Percentiles rank a stretch among this genome's conserved stretches.
These are phyloP conservation scores for Cucumis sativus DNA, from an alignment of 306 rosid genomes.

Conservation along the genomic window DNA sequence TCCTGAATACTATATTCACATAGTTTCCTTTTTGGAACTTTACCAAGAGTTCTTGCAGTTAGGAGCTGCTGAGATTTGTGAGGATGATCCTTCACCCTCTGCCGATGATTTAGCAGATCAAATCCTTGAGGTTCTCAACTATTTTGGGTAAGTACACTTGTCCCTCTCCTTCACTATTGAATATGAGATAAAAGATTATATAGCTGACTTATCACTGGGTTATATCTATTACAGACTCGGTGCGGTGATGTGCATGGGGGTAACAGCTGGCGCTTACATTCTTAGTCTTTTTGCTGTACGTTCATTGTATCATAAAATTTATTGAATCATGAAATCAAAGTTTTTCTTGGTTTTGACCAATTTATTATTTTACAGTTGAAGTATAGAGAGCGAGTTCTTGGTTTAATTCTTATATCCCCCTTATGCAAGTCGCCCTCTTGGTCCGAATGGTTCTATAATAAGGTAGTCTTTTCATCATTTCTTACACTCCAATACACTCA, in stretches of 20 bases:
- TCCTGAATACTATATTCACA: constrained; percentile 38
- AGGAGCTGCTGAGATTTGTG: constrained; percentile 78
- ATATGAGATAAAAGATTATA: constrained; percentile 10
- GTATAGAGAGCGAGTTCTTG: constrained; percentile 82
- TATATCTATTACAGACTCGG: constrained; percentile 53
- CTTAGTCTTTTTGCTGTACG: constrained; percentile 79
- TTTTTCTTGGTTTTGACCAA: constrained; percentile 2
- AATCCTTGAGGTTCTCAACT: constrained; percentile 71
- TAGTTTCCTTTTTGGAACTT: constrained; percentile 50
- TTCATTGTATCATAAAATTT: background rate
- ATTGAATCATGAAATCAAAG: background rate
- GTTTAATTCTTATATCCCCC: constrained; percentile 89
- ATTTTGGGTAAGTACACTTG: constrained; percentile 43
- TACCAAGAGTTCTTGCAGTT: constrained; percentile 85
- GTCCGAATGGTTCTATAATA: constrained; percentile 85
- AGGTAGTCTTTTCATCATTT: constrained; percentile 35
- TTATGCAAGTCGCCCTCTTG: constrained; percentile 83
- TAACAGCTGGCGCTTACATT: constrained; percentile 83
- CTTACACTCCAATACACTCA: background rate
- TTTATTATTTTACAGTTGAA: constrained; percentile 38
- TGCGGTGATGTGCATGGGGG: constrained; percentile 98
- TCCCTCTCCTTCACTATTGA: background rate
- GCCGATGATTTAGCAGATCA: constrained; percentile 85
- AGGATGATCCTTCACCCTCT: constrained; percentile 50
- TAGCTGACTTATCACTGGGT: background rate